phyloP scores from a whole-genome alignment of 371 early-diverging fungal genomes.

The Circinella umbellata region DNA sequence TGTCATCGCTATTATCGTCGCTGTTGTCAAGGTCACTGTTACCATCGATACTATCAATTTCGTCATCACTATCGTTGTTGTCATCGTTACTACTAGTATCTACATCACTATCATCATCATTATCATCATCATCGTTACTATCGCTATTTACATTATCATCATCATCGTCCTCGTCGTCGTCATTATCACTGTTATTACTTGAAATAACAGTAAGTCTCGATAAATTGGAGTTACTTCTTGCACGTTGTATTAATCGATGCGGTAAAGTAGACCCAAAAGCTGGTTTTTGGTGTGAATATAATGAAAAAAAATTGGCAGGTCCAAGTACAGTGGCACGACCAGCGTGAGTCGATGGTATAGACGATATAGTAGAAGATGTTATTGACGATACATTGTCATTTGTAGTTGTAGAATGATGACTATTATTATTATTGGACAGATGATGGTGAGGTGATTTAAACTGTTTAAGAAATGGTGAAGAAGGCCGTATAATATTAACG shows the following conservation, averaged over 20 bases:
- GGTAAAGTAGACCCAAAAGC: conserved; percentile 14
- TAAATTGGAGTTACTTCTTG: conserved; percentile 26
- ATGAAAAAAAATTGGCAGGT: conserved; percentile 18
- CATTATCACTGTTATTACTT: background rate
- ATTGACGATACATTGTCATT: conserved; percentile 10
- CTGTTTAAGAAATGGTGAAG: conserved; percentile 25
- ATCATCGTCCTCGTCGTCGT: conserved; percentile 20
- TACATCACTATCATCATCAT: background rate
- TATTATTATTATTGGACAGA: background rate
- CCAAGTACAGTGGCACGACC: conserved; percentile 24
- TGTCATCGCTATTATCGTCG: conserved; percentile 32
- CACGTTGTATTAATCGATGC: conserved; percentile 21
- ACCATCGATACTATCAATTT: conserved; percentile 12
- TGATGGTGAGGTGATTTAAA: conserved; percentile 25
- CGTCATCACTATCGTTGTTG: conserved; percentile 2
- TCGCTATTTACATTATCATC: conserved; percentile 22
- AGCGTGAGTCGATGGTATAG: conserved; percentile 17
- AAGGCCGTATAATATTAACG: conserved; percentile 32
- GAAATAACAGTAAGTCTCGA: conserved; percentile 18
- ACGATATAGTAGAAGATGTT: conserved; percentile 24
- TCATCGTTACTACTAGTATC: conserved; percentile 19
- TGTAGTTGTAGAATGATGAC: background rate
- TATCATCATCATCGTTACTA: conserved; percentile 18
- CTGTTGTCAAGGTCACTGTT: conserved; percentile 16
- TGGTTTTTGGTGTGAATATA: conserved; percentile 21